Evolutionary conservation across 1,139 yeast species (phyloP).

Genomic region (Hanseniaspora uvarum): DNA sequence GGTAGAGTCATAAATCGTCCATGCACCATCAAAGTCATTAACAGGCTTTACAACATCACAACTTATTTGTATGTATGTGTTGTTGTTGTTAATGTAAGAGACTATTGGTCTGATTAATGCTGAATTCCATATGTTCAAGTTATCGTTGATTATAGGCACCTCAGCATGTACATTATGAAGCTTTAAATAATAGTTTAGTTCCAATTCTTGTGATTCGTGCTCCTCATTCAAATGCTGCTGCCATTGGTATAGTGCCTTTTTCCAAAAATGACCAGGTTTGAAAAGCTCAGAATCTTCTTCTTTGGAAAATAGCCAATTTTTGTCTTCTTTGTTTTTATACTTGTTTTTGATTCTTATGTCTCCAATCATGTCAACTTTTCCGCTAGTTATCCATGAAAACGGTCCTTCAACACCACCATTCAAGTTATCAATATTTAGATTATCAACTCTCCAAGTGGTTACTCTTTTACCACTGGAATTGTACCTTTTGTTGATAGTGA

Average conservation of each 20-base stretch:
- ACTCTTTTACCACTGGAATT: slow-evolving; percentile 46
- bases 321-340: slow-evolving; percentile 33
- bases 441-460: slow-evolving; percentile 74
- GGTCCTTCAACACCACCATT: slow-evolving; percentile 89
- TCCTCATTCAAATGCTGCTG: slow-evolving; percentile 24
- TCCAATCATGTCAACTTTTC: slow-evolving; percentile 85
- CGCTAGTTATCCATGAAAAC: slow-evolving; percentile 90
- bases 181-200: slow-evolving; percentile 66
- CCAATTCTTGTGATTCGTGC: slow-evolving; percentile 36
- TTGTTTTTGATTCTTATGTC: slow-evolving; percentile 67
- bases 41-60: slow-evolving; percentile 75
- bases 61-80: slow-evolving; percentile 74
- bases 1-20: slow-evolving; percentile 89
- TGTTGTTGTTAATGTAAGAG: slow-evolving; percentile 73
- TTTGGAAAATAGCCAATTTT: slow-evolving; percentile 14
- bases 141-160: slow-evolving; percentile 77
- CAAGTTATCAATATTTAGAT: slow-evolving; percentile 74
- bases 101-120: slow-evolving; percentile 91
- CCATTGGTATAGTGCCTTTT: slow-evolving; percentile 5
- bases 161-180: slow-evolving; percentile 78
- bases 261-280: slow-evolving; percentile 21
- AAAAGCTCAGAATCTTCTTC: background rate
- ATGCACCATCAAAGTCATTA: slow-evolving; percentile 81
- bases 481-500: slow-evolving; percentile 79
- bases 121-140: slow-evolving; percentile 75